Evolutionary conservation across 108 stramenopile genomes (phyloP).

Genomic region (Nitzschia sp.): DNA sequence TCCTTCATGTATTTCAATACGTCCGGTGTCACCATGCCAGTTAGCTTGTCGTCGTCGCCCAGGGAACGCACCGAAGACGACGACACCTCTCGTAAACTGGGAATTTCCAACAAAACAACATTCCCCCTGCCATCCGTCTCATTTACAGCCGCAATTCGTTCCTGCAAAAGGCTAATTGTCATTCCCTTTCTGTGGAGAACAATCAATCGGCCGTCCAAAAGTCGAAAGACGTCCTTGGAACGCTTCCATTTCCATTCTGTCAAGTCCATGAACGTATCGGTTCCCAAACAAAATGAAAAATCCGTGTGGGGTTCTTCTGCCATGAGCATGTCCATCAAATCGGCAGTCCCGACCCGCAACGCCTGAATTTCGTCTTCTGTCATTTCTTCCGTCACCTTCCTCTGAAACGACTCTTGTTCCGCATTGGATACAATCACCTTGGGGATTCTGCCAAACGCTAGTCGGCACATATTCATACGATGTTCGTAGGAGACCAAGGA

Average conservation of each 20-base stretch:
- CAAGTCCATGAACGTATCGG: constrained; percentile 84
- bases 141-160: not conserved
- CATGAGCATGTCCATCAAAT: constrained; percentile 70
- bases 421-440: constrained; percentile 67
- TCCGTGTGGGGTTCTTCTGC: constrained; percentile 48
- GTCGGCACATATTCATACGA: constrained; percentile 74
- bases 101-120: constrained; percentile 44
- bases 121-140: constrained; percentile 11
- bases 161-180: not conserved
- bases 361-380: constrained; percentile 9
- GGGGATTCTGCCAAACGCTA: constrained; percentile 53
- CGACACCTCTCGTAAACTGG: constrained; percentile 53
- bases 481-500: constrained; percentile 60
- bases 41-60: constrained; percentile 36
- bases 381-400: not conserved
- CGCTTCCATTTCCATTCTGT: constrained; percentile 78
- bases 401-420: constrained; percentile 65
- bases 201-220: constrained; percentile 70
- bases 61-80: constrained; percentile 54
- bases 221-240: constrained; percentile 56
- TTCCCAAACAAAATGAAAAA: constrained; percentile 72
- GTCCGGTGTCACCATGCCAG: constrained; percentile 28
- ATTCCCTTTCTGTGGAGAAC: constrained; percentile 59
- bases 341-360: constrained; percentile 74
- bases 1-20: constrained; percentile 69